phyloP scores from a whole-genome alignment of 495 filamentous ascomycete species.

The Chaetomium fimeti region DNA sequence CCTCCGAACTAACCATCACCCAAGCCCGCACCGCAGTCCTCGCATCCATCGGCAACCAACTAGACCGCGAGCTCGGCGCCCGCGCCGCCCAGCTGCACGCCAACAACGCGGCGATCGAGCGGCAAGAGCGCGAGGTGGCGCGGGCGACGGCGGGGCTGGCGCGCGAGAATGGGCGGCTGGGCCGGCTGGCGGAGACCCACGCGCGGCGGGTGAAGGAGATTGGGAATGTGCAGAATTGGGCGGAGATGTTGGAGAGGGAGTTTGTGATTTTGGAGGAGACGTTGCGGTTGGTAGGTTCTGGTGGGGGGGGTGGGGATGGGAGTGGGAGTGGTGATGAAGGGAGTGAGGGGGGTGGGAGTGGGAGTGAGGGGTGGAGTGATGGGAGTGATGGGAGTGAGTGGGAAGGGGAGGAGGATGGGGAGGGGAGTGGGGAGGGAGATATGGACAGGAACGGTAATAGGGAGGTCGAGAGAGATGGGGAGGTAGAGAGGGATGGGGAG shows the following conservation, averaged over 20 bases:
- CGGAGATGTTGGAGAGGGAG: conserved; percentile 91
- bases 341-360: conserved; percentile 32
- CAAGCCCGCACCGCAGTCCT: conserved; percentile 75
- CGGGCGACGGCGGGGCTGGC: conserved; percentile 64
- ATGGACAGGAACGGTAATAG: conserved; percentile 19
- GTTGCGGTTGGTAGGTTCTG: conserved; percentile 60
- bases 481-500: conserved; percentile 10
- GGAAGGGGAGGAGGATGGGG: not conserved
- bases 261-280: conserved; percentile 86
- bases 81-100: conserved; percentile 73
- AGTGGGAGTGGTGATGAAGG: conserved; percentile 36
- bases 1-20: conserved; percentile 40
- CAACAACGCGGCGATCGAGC: conserved; percentile 66
- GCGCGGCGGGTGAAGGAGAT: conserved; percentile 81
- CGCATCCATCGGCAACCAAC: conserved; percentile 72
- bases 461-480: not conserved
- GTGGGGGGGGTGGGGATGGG: conserved; percentile 28
- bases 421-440: conserved; percentile 21
- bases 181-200: conserved; percentile 65
- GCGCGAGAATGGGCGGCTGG: conserved; percentile 68
- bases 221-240: conserved; percentile 97
- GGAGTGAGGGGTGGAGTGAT: conserved; percentile 17
- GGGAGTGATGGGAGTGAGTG: not conserved
- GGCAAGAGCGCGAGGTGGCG: conserved; percentile 69
- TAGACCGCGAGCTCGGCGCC: conserved; percentile 66